Evolutionary conservation across 148 eudicot species (phyloP).

Genomic region (Amaranthus palmeri): DNA sequence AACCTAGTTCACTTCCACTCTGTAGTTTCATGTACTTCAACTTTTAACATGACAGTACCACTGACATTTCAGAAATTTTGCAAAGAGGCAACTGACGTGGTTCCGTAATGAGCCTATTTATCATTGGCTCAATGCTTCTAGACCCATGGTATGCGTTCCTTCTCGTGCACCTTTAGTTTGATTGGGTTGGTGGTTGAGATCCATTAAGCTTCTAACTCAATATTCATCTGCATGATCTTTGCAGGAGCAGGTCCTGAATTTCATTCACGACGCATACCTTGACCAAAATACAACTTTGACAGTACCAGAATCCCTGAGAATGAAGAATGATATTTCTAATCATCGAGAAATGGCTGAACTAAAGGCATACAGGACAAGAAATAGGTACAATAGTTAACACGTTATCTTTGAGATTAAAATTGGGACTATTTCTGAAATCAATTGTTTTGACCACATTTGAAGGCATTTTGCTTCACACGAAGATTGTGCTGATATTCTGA

Average conservation of each 20-base stretch:
- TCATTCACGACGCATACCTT: conserved; percentile 57
- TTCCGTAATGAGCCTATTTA: conserved; percentile 85
- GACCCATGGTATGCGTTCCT: conserved; percentile 62
- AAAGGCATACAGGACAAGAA: conserved; percentile 61
- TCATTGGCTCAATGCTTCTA: conserved; percentile 95
- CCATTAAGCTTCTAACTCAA: background rate
- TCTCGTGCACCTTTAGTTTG: background rate
- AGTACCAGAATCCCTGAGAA: conserved; percentile 62
- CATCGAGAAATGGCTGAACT: conserved; percentile 43
- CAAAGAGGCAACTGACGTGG: conserved; percentile 93
- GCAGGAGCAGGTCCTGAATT: conserved; percentile 72
- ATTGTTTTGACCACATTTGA: conserved; percentile 16
- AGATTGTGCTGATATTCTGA: conserved; percentile 60
- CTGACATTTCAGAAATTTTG: conserved; percentile 67
- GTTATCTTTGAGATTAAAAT: background rate
- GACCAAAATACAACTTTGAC: conserved; percentile 36
- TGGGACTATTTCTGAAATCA: background rate
- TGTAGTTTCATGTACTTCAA: background rate
- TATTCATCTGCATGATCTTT: conserved; percentile 15
- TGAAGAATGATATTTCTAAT: conserved; percentile 53
- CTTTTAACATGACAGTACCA: conserved; percentile 8
- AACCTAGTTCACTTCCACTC: background rate
- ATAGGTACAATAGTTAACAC: conserved; percentile 40
- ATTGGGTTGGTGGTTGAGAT: background rate
- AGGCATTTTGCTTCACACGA: conserved; percentile 59